Base-by-base conservation (phyloP, 371 early-diverging fungal genomes). In the Batkoa obscura region DNA sequence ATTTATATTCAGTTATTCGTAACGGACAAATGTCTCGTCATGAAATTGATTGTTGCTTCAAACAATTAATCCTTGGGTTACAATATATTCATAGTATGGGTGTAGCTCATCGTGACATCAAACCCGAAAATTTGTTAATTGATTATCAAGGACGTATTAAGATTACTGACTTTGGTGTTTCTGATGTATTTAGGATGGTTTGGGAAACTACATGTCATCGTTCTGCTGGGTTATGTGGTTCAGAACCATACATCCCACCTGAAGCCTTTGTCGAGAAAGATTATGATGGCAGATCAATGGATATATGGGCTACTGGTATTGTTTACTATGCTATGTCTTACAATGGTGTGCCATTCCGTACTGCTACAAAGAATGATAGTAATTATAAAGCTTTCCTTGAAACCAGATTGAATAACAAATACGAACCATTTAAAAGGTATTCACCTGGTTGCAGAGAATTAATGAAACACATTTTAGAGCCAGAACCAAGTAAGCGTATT, bases 121-220 rank as follows among this genome's bases (percentile, higher is more conserved):
- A 88, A 62, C 84, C 87, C 9, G 88, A 98, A 68, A 98, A 99
- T 68, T 69, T 98, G 35, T 70, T 98, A 1, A 62, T 98, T 55
- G 88, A 91, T 50, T 68, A 66, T 2, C 69, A 71, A n/a, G 80
- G 84, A 50, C 80, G 79, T 2, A 63, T 98, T 49, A 99, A 99
- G 71, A 94, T 97, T 63, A 88, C 94, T 30, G 97, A 99, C 69
- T 99, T 95, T 79, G 94, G 97, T 43, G 90, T 92, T 3, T 84
- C 94, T 1, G 86, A 88, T 56, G 91, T 95, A 0, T 92, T 92
- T 72, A 71, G 84, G 47, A 79, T 78, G 15, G 73, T 76, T 34
- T 87, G 84, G 76, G 85, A 87, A 62, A 70, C 67, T 43, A 61
- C 62, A n/a, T 56, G 76, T 33, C 83, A 79, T 62, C 61, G 70